phyloP scores from a whole-genome alignment of 345 rosid genomes.

The Ceriops decandra region DNA sequence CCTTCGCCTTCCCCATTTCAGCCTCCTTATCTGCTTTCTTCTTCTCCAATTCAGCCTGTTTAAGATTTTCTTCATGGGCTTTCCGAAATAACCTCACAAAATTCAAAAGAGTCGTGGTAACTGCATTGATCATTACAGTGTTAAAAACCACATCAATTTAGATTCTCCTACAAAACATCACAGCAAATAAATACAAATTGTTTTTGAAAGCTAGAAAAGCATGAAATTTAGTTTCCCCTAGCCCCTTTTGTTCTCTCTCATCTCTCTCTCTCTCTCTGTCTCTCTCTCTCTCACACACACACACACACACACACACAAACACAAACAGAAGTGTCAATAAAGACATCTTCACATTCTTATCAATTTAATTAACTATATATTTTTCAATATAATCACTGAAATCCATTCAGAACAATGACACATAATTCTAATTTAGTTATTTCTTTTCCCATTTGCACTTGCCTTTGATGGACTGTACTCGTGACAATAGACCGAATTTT shows the following conservation, averaged over 20 bases:
- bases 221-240: neutral
- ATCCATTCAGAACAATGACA: neutral
- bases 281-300: too few species aligned
- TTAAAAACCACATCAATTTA: constrained; percentile 10
- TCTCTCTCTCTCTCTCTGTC: too few species aligned
- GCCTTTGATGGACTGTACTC: too few species aligned
- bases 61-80: constrained; percentile 91
- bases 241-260: neutral
- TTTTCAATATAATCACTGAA: neutral
- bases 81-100: constrained; percentile 81
- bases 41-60: constrained; percentile 85
- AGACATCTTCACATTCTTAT: neutral
- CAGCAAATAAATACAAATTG: neutral
- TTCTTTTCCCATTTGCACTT: neutral
- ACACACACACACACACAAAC: too few species aligned
- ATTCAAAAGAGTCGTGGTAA: constrained; percentile 75
- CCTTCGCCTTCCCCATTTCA: constrained; percentile 86
- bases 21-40: constrained; percentile 93
- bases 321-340: too few species aligned
- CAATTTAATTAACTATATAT: neutral
- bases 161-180: neutral
- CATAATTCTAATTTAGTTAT: neutral
- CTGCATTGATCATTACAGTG: constrained; percentile 43
- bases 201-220: neutral
- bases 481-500: too few species aligned